Conservation (phyloP, 495 filamentous ascomycete genomes). For the Tetracladium setigerum region DNA sequence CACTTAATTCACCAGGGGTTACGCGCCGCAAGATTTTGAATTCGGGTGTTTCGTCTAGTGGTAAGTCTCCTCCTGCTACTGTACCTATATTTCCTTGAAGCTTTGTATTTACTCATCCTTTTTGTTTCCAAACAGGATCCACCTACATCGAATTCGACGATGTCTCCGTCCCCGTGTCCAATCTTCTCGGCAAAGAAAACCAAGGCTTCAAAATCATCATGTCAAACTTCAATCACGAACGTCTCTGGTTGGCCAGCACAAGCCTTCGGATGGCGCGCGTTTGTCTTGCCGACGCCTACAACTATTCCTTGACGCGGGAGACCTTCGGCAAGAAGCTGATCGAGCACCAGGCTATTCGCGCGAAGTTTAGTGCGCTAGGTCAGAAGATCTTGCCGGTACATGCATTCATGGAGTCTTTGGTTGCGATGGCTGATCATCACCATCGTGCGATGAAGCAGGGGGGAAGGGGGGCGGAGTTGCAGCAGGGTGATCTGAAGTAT, state of each 20-base stretch:
- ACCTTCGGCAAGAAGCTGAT: constrained; percentile 40
- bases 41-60: constrained; percentile 22
- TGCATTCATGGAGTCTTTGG: constrained; percentile 41
- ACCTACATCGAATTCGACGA: constrained; percentile 60
- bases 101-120: too few species aligned
- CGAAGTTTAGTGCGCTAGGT: constrained; percentile 38
- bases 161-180: constrained; percentile 62
- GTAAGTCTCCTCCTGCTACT: constrained; percentile 6
- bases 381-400: constrained; percentile 37
- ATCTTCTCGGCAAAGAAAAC: constrained; percentile 65
- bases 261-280: constrained; percentile 38
- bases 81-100: not conserved
- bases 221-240: constrained; percentile 46
- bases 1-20: constrained; percentile 38
- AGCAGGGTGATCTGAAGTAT: too few species aligned
- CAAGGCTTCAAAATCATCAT: constrained; percentile 74
- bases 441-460: too few species aligned
- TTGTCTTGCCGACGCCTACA: constrained; percentile 38
- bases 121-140: constrained; percentile 13
- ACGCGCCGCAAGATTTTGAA: constrained; percentile 19
- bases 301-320: constrained; percentile 36
- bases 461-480: too few species aligned
- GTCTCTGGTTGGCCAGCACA: constrained; percentile 34
- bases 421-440: not conserved
- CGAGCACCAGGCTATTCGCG: constrained; percentile 36